A percentile compares a stretch with the other conserved stretches of the same genome.
Conservation (phyloP, 257 asterid species). For the Cynanchum wilfordii region DNA sequence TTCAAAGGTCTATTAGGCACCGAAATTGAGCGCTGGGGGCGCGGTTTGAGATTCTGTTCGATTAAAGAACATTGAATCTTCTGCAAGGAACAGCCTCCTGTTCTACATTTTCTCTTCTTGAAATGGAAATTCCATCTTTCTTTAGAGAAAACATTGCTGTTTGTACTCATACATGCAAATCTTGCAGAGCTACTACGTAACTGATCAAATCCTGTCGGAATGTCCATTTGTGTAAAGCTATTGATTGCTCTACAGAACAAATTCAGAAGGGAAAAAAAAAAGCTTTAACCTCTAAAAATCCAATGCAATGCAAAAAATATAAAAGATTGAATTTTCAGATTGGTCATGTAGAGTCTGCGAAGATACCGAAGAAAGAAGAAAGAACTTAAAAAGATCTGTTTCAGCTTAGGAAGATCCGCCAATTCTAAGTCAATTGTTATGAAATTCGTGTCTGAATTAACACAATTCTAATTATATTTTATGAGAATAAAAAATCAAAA, state of each 20-base stretch:
- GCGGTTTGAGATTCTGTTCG: constrained; percentile 44
- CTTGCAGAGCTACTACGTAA: constrained; percentile 32
- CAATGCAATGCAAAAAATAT: not conserved
- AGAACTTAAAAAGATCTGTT: not conserved
- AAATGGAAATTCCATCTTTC: constrained; percentile 28
- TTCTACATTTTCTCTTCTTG: constrained; percentile 21
- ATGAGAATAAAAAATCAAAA: too few relatives aligned
- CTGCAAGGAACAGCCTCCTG: constrained; percentile 17
- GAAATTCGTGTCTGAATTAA: too few relatives aligned
- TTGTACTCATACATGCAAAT: constrained; percentile 34
- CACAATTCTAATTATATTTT: too few relatives aligned
- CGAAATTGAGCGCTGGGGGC: constrained; percentile 45
- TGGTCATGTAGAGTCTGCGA: not conserved
- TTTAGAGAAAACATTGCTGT: constrained; percentile 23
- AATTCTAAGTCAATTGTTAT: not conserved
- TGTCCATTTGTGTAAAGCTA: constrained; percentile 31
- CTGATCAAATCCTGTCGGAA: constrained; percentile 54
- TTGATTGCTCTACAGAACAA: not conserved
- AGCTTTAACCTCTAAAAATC: not conserved
- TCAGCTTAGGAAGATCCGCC: constrained; percentile 2
- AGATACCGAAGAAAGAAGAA: not conserved
- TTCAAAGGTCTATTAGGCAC: constrained; percentile 30
- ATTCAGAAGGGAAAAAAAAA: not conserved
- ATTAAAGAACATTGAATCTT: constrained; percentile 41
- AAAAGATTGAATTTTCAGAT: not conserved